Conservation (phyloP, 1,284 basidiomycete species). For the Phellopilus nigrolimitatus region DNA sequence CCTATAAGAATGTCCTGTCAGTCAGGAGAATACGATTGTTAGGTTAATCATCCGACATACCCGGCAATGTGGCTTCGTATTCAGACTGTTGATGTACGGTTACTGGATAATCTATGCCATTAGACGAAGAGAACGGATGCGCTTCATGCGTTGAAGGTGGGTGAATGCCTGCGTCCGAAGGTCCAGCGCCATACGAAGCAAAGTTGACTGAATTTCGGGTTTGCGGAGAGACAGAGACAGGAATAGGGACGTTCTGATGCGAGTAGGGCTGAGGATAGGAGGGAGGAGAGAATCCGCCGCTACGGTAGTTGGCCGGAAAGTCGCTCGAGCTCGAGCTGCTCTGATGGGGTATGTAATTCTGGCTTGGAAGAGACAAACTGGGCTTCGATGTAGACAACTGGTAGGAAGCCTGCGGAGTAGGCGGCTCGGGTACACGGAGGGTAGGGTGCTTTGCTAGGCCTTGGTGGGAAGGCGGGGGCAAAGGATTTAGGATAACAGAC, state of each 20-base stretch:
- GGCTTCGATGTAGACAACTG: neutral
- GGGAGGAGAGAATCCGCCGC: neutral
- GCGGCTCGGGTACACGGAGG: neutral
- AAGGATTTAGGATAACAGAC: neutral
- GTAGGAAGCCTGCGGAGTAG: neutral
- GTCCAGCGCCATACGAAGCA: neutral
- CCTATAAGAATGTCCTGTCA: neutral
- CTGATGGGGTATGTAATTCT: neutral
- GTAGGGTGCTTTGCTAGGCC: too few relatives aligned
- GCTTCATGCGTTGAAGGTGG: neutral
- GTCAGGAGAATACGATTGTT: neutral
- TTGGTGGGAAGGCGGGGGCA: too few relatives aligned
- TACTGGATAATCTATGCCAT: neutral
- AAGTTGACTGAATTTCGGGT: neutral
- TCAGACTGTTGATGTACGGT: constrained; percentile 2
- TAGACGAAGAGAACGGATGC: neutral
- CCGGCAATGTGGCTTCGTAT: neutral
- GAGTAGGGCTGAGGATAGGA: neutral
- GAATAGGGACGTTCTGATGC: neutral
- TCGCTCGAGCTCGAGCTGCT: neutral
- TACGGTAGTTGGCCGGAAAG: neutral
- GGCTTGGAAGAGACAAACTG: too few relatives aligned
- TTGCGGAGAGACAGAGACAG: neutral
- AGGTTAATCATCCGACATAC: neutral
- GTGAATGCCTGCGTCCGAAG: neutral